Evolutionary conservation across 257 asterid genomes (phyloP), one percentile per base, ranked within the genome.

Genomic region (Fraxinus pennsylvanica): DNA sequence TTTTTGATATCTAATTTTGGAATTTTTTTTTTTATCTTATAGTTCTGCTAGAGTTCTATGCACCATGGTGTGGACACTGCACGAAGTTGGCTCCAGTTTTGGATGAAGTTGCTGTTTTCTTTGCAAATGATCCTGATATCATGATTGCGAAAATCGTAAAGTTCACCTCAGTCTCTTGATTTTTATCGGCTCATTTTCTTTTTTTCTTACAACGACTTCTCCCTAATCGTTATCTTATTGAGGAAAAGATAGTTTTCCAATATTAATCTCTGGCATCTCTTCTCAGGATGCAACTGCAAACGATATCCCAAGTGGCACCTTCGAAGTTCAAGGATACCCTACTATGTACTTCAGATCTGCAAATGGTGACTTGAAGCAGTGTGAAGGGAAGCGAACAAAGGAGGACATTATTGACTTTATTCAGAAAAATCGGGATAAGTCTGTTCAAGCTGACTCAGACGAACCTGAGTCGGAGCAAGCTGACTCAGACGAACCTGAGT

Each of bases 61-160:
- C 97, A 45, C 97, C 96, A 6, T 92, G 96, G 96, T 92, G 98
- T 72, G 94, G 97, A 78, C 96, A 93, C 86, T 90, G 98, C 95
- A 81, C 89, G 86, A 50, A 83, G 57, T 84, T 93, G 72, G 97
- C 96, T 67, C 98, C 96, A 35, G 89, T 88, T 80, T 79, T 93
- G 89, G 98, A 91, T 45, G 97, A 90, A 88, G 95, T 93, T 54
- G 97, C 98, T 45, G 35, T 83, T 79, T 86, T 90, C 47, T 93
- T 82, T 79, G 78, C 88, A 71, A 81, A 83, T 1, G 91, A 91
- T 73, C 86, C 90, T 5, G 86, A 84, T 84, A 87, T 92, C 77
- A 0, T 91, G 35, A 93, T 93, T 77, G 92, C 96, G 6, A 93
- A 93, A 86, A 82, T 89, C 57, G 97, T 92, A 85, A 83, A 87